phyloP scores from a whole-genome alignment of 2,329 filamentous ascomycete genomes.

The Neofusicoccum kwambonambiense region DNA sequence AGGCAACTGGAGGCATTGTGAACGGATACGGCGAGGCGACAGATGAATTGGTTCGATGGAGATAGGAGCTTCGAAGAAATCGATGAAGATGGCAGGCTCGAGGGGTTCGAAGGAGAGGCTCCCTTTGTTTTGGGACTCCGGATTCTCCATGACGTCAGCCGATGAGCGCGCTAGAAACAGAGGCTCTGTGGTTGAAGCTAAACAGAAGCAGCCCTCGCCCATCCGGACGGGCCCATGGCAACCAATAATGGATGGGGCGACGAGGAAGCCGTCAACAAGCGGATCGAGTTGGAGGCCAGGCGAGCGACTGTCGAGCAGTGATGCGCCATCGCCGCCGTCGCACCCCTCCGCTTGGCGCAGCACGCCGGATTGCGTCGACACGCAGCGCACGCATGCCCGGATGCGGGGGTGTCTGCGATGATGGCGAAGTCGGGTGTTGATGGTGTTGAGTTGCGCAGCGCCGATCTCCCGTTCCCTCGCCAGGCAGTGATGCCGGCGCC shows the following conservation, averaged over 20 bases:
- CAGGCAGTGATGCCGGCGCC: no score
- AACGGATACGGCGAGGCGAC: not conserved
- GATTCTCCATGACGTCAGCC: slow-evolving; percentile 2
- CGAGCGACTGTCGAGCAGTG: not conserved
- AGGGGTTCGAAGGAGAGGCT: not conserved
- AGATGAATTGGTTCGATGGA: not conserved
- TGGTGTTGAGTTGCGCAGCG: no score
- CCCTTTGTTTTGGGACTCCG: not conserved
- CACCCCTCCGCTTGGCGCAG: no score
- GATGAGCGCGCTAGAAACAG: not conserved
- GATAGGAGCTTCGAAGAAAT: not conserved
- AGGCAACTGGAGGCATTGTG: slow-evolving; percentile 31
- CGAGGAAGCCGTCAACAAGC: not conserved
- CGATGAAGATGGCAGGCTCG: not conserved
- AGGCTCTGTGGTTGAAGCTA: not conserved
- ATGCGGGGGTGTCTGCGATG: no score
- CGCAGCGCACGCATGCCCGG: no score
- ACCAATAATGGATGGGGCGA: not conserved
- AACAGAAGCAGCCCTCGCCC: not conserved
- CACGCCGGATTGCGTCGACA: no score
- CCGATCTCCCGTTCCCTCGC: no score
- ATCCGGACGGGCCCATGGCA: not conserved
- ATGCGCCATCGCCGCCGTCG: not conserved
- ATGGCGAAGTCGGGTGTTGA: no score
- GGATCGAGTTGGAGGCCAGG: not conserved